Base-by-base conservation (phyloP, 345 rosid species). In the Aurinia saxatilis region DNA sequence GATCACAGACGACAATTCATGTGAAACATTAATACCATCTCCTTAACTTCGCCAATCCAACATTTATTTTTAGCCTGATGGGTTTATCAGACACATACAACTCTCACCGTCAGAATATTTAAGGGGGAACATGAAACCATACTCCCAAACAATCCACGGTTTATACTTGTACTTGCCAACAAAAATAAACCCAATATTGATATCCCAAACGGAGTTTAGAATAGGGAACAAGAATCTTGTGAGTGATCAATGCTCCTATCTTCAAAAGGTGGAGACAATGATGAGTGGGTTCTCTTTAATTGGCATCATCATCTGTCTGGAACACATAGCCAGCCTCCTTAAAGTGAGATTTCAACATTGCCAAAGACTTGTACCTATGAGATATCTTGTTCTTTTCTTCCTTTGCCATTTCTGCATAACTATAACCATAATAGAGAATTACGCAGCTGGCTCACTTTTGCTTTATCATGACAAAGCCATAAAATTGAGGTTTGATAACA, bases 371-470 rank as follows among this genome's bases (percentile, higher is more conserved):
- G 68, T 57, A 90, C 35, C 97, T 92, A 68, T 93, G 99, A 50
- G 96, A 93, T 31, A 93, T 93, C 74, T 77, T 78, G 75, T 93
- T 93, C 83, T 87, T 90, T 66, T 85, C 97, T 76, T 90, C 97
- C 77, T 93, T 86, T 11, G 86, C 73, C 95, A 93, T 85, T 77
- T 90, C 90, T 0, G 96, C 96, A 50, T 84, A 90, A 13, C 99
- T 90, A 47, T 34, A 72, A 56, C 35, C 58, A 50, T 10, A 10
- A 31, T 2, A 17, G 10, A 46, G n/a, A 53, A 40, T 14, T 65
- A 45, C 17, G 17, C 27, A 15, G 47, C 15, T 42, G 30, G 56
- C 44, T 54, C 49, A 45, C 35, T 30, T 39, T 10, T 19, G 11
- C 16, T 33, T 18, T 30, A 15, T 5, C 31, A 66, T 48, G 12